These are phyloP conservation scores for Russula foetens DNA, from an alignment of 768 basidiomycete genomes.

Conservation along the genomic window DNA sequence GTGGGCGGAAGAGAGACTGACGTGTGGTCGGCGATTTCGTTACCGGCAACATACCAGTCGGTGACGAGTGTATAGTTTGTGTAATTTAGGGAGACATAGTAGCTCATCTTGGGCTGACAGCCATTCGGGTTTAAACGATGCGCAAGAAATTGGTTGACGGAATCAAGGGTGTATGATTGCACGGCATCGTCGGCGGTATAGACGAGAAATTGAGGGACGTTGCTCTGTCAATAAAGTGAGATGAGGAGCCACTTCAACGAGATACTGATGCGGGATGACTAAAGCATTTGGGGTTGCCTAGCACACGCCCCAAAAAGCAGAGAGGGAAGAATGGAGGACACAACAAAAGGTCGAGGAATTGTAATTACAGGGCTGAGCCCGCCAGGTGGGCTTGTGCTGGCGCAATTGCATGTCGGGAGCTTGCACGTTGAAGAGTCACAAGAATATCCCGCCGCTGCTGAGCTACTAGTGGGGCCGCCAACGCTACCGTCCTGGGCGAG, in stretches of 20 bases:
- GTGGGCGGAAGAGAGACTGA: slow-evolving; percentile 28
- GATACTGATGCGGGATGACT: not conserved
- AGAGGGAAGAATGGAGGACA: not conserved
- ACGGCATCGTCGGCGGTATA: slow-evolving; percentile 74
- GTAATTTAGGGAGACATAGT: slow-evolving; percentile 61
- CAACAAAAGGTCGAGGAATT: slow-evolving; percentile 24
- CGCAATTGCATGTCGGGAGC: slow-evolving; percentile 65
- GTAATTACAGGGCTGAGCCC: slow-evolving; percentile 53
- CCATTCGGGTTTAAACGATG: slow-evolving; percentile 72
- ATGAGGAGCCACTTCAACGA: not conserved
- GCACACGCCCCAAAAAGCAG: not conserved
- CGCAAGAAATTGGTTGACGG: slow-evolving; percentile 67
- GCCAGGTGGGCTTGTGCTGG: slow-evolving; percentile 65
- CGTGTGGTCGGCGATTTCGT: slow-evolving; percentile 79
- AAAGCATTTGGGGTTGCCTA: not conserved
- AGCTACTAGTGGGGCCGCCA: slow-evolving; percentile 43
- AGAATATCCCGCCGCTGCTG: slow-evolving; percentile 55
- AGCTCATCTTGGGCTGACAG: slow-evolving; percentile 69
- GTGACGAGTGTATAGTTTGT: slow-evolving; percentile 73
- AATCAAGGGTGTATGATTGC: slow-evolving; percentile 66
- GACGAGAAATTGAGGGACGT: slow-evolving; percentile 59
- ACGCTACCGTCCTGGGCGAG: slow-evolving; percentile 42
- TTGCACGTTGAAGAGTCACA: slow-evolving; percentile 59
- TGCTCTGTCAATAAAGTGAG: slow-evolving; percentile 32
- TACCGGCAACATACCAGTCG: slow-evolving; percentile 77